These are phyloP conservation scores for Rhododendron henanense DNA, from an alignment of 148 eudicot species.

Conservation along the genomic window DNA sequence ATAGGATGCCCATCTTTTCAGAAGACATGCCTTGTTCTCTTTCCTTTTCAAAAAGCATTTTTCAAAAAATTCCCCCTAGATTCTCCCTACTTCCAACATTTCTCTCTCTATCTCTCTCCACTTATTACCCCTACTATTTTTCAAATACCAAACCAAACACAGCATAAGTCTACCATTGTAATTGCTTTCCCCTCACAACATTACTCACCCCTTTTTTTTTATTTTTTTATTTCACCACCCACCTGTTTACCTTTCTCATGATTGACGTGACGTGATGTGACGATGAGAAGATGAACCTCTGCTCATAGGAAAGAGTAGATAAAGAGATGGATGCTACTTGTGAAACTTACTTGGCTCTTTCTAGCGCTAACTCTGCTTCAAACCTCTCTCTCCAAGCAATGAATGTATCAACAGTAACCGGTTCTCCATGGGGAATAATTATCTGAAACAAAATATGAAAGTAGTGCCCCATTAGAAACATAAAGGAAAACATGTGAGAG, in stretches of 20 bases:
- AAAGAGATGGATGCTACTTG: neutral
- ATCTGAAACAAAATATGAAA: conserved; percentile 44
- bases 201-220: neutral
- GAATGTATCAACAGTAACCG: conserved; percentile 90
- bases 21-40: neutral
- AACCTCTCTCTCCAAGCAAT: conserved; percentile 94
- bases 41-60: no score
- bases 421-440: conserved; percentile 94
- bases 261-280: neutral
- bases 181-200: neutral
- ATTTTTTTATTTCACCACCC: neutral
- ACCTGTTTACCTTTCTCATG: neutral
- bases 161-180: neutral
- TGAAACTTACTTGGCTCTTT: conserved; percentile 88
- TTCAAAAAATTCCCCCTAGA: no score
- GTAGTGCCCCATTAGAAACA: neutral
- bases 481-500: neutral
- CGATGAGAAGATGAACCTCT: neutral
- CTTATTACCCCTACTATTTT: no score
- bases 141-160: no score
- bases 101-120: no score
- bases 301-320: neutral
- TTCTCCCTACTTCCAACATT: no score
- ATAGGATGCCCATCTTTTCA: neutral
- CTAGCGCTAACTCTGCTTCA: conserved; percentile 96